Base-by-base conservation (phyloP, 139 green algal genomes). In the Eudorina sp. region DNA sequence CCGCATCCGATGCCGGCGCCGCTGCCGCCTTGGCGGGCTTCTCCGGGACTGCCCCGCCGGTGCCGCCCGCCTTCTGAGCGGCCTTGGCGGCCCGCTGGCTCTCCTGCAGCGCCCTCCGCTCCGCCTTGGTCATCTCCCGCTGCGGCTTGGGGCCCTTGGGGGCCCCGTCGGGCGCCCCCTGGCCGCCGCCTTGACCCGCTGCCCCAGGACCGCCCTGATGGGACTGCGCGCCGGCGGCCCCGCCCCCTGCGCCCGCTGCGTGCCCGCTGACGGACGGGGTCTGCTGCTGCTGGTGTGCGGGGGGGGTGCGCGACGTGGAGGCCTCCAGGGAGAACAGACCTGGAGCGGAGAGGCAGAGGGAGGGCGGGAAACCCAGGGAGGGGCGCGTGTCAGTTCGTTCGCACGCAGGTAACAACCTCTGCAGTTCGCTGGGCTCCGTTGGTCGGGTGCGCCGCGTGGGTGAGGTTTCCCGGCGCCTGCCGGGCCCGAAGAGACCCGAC, bases 41-140 rank as follows among this genome's bases (percentile, higher is more conserved):
- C 41, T 86, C 79, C 29, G 27, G 29, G 19, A 23, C 48, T 31
- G 40, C 38, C 7, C 46, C 78, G 36, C 36, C 62, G 0, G 4
- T 0, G 25, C 58, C 91, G 41, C 58, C 82, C 0, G 38, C 88
- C 72, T 95, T 95, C 23, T 88, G 86, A 29, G 93, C 93, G 34
- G 95, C 95, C 86, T 98, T 98, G 34, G 95, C 96, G 14, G 96
- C 96, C 1, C 96, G 92, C 89, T 98, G 94, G 72, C 89, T 94
- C 88, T 97, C 96, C 92, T 97, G 96, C 79, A 96, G 81, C 5
- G 94, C 97, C 1, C 94, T 87, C 43, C 96, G 93, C 92, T 98
- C 96, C 36, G 96, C 96, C 69, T 95, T 96, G 2, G 91, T 96
- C 88, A 96, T 93, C 68, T 96, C 89, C 41, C 95, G 92, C 68